Percentiles rank a stretch among this genome's conserved stretches.
phyloP scores from a whole-genome alignment of 257 asterid species.

The Lithospermum erythrorhizon region DNA sequence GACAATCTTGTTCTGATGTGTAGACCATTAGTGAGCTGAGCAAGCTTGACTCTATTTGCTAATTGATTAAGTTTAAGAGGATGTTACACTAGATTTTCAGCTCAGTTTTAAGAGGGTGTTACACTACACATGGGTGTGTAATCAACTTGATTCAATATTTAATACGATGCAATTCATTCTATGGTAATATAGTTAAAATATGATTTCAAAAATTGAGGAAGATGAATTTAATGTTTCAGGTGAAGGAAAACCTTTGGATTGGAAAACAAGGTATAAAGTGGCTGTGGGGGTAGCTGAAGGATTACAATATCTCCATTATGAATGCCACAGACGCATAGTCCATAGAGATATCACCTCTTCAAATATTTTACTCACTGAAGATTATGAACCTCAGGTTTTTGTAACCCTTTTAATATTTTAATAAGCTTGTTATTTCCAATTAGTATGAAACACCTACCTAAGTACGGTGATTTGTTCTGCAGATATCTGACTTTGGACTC shows the following conservation, averaged over 20 bases:
- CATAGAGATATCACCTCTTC: constrained; percentile 95
- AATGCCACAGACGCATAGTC: constrained; percentile 75
- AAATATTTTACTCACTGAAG: constrained; percentile 67
- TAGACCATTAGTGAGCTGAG: too few species aligned
- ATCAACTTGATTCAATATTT: too few species aligned
- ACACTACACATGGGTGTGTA: too few species aligned
- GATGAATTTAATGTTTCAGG: constrained; percentile 31
- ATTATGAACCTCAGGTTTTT: constrained; percentile 72
- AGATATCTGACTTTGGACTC: constrained; percentile 96
- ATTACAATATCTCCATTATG: constrained; percentile 63
- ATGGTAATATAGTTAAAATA: too few species aligned
- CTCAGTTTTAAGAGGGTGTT: too few species aligned
- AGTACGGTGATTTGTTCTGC: constrained; percentile 9
- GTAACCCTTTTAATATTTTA: not conserved
- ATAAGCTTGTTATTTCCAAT: not conserved
- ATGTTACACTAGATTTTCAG: too few species aligned
- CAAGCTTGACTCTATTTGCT: too few species aligned
- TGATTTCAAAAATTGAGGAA: constrained; percentile 12
- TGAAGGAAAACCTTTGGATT: constrained; percentile 37
- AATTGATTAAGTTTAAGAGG: too few species aligned
- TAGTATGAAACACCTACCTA: not conserved
- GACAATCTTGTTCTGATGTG: too few species aligned
- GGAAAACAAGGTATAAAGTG: constrained; percentile 61
- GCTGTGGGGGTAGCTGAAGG: constrained; percentile 85
- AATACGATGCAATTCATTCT: too few species aligned